These are phyloP conservation scores for Sporisorium sorghi DNA, from an alignment of 1,284 basidiomycete genomes.

Conservation along the genomic window DNA sequence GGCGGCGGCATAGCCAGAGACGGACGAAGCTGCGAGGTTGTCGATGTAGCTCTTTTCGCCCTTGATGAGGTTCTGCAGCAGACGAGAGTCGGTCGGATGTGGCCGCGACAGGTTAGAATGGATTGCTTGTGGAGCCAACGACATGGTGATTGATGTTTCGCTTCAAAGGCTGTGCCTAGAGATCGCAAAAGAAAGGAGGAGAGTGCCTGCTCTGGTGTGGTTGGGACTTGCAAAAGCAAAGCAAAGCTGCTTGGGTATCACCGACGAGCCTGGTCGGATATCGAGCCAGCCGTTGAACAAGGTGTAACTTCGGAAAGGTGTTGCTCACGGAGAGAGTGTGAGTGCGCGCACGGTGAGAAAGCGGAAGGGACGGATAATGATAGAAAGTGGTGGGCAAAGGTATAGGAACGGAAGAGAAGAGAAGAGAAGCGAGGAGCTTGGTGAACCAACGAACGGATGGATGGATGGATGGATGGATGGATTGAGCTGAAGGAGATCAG, in stretches of 20 bases:
- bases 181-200: background rate
- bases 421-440: no score
- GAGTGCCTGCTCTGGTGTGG: background rate
- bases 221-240: background rate
- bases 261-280: no score
- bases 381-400: background rate
- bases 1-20: conserved; percentile 60
- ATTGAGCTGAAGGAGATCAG: no score
- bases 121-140: conserved; percentile 52
- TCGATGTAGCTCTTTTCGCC: conserved; percentile 69
- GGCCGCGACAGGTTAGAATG: conserved; percentile 61
- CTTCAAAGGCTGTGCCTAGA: no score
- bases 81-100: conserved; percentile 68
- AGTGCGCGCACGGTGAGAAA: background rate
- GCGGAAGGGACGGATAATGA: background rate
- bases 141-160: conserved; percentile 37
- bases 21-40: conserved; percentile 53
- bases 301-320: background rate
- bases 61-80: conserved; percentile 70
- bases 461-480: no score
- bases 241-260: no score
- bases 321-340: background rate
- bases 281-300: no score
- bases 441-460: background rate
- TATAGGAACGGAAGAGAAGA: background rate